phyloP scores from a whole-genome alignment of 768 basidiomycete genomes.

The Leucocoprinus birnbaumii region DNA sequence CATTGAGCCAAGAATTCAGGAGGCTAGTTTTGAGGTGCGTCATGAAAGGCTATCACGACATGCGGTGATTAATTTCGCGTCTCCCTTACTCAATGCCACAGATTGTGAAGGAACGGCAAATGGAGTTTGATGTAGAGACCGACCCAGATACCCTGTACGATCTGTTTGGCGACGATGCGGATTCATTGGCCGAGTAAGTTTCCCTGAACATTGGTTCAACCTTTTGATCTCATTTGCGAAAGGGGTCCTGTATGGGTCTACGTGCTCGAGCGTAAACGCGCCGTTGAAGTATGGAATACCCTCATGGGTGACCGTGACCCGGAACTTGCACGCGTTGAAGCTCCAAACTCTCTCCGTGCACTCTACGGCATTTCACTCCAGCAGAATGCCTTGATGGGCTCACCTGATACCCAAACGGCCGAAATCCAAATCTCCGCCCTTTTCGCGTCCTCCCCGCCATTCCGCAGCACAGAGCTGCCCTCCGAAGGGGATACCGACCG shows the following conservation, averaged over 20 bases:
- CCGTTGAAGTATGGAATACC: conserved; percentile 76
- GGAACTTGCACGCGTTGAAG: conserved; percentile 45
- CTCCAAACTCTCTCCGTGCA: conserved; percentile 70
- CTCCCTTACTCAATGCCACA: conserved; percentile 22
- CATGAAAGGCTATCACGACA: conserved; percentile 2
- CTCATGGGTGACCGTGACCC: conserved; percentile 73
- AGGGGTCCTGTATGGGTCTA: conserved; percentile 90
- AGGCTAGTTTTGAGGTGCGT: conserved; percentile 79
- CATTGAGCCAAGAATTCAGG: conserved; percentile 76
- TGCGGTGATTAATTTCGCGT: conserved; percentile 15
- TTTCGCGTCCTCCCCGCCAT: conserved; percentile 82
- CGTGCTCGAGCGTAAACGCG: conserved; percentile 78
- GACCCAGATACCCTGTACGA: conserved; percentile 80
- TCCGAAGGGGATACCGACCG: conserved; percentile 25
- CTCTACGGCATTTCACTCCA: conserved; percentile 52
- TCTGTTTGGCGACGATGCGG: conserved; percentile 76
- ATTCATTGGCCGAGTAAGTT: conserved; percentile 72
- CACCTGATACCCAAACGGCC: conserved; percentile 62
- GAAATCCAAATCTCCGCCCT: conserved; percentile 77
- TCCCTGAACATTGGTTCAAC: conserved; percentile 8
- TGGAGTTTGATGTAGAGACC: conserved; percentile 83
- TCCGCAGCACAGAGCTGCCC: conserved; percentile 66
- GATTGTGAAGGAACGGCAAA: conserved; percentile 87
- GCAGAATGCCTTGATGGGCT: conserved; percentile 75
- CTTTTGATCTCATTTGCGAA: conserved; percentile 23